Evolutionary conservation across 345 rosid species (phyloP).

Genomic region (Citrus unshiu): DNA sequence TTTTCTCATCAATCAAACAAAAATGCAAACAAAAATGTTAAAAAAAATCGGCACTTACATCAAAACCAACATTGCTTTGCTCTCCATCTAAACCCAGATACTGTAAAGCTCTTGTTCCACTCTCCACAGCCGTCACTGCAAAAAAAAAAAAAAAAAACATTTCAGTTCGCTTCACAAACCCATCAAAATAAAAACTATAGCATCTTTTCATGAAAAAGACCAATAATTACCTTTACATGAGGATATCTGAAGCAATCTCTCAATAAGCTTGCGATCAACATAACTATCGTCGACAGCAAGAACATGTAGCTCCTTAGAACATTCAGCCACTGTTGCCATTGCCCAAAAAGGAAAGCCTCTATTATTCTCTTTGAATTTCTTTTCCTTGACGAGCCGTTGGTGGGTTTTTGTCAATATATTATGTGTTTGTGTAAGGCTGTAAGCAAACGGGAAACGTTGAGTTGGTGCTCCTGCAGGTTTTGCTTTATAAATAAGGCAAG

Average conservation of each 20-base stretch:
- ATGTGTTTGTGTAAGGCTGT: background rate
- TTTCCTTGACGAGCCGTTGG: background rate
- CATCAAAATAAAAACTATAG: background rate
- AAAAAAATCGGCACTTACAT: slow-evolving; percentile 36
- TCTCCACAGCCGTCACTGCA: slow-evolving; percentile 73
- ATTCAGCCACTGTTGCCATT: slow-evolving; percentile 27
- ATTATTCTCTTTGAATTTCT: background rate
- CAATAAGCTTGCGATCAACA: slow-evolving; percentile 79
- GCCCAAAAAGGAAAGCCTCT: background rate
- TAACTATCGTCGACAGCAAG: slow-evolving; percentile 91
- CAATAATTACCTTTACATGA: slow-evolving; percentile 65
- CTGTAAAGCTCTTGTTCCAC: slow-evolving; percentile 68
- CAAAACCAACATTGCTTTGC: slow-evolving; percentile 48
- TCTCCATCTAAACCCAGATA: slow-evolving; percentile 80
- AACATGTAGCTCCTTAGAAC: slow-evolving; percentile 69
- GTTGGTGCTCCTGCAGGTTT: slow-evolving; percentile 13
- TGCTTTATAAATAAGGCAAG: slow-evolving; percentile 21
- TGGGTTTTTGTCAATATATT: background rate
- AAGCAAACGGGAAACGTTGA: slow-evolving; percentile 2
- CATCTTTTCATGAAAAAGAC: no score
- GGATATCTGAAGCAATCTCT: slow-evolving; percentile 64
- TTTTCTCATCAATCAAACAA: slow-evolving; percentile 23
- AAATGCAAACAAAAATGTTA: background rate
- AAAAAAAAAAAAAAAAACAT: background rate
- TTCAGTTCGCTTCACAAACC: background rate